A percentile compares a stretch with the other conserved stretches of the same genome.
phyloP scores from a whole-genome alignment of 2,329 filamentous ascomycete genomes.

The Calonectria montana region DNA sequence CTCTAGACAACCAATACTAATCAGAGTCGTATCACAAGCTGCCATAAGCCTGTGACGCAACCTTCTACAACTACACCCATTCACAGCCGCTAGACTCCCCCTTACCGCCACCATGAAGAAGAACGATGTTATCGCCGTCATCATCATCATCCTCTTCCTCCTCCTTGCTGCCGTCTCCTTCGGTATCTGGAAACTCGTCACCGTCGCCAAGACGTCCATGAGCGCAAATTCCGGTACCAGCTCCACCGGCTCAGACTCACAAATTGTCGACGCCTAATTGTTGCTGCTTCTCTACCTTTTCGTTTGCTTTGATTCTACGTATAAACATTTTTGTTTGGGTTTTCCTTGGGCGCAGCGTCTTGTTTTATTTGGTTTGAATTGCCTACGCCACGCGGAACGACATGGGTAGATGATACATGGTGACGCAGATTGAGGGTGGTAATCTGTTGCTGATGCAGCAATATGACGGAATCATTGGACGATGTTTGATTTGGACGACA shows the following conservation, averaged over 20 bases:
- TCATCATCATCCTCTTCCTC: constrained; percentile 75
- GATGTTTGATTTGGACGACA: not conserved
- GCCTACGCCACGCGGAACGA: not conserved
- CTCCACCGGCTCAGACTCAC: constrained; percentile 41
- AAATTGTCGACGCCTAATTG: constrained; percentile 35
- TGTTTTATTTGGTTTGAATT: not conserved
- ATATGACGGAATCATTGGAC: not conserved
- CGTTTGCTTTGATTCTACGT: not conserved
- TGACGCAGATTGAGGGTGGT: not conserved
- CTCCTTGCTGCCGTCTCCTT: constrained; percentile 71
- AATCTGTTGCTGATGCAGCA: constrained; percentile 14
- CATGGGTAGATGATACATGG: not conserved
- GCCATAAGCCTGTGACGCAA: not conserved
- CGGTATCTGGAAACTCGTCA: constrained; percentile 72
- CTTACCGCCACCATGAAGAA: constrained; percentile 63
- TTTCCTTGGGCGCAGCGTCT: constrained; percentile 5
- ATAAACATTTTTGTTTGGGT: not conserved
- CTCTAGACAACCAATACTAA: not conserved
- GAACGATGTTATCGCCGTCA: constrained; percentile 76
- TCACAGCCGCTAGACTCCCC: not conserved
- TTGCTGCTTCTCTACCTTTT: not conserved
- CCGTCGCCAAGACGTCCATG: constrained; percentile 59
- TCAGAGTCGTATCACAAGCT: not conserved
- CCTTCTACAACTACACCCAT: not conserved
- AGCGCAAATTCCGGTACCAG: constrained; percentile 51